A percentile compares a stretch with the other conserved stretches of the same genome.
These are phyloP conservation scores for Saccharum hybrid DNA, from an alignment of 202 grass and related monocot genomes.

Conservation along the genomic window DNA sequence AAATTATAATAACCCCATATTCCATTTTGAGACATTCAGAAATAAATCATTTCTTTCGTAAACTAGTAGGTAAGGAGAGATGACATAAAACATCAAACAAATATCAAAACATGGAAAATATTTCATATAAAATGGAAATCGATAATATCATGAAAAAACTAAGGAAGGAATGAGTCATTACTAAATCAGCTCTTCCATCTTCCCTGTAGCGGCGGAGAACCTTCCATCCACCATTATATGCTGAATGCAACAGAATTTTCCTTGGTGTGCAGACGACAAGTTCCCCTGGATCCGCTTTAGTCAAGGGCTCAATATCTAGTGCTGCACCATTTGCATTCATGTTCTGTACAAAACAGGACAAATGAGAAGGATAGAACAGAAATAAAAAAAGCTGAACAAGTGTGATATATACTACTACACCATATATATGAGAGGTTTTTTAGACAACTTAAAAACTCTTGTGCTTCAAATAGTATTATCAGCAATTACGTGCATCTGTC, in stretches of 20 bases:
- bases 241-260: neutral
- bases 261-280: neutral
- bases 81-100: neutral
- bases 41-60: neutral
- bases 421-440: neutral
- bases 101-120: neutral
- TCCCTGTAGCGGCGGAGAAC: neutral
- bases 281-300: neutral
- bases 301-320: neutral
- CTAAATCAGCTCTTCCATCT: neutral
- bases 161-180: neutral
- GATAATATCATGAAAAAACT: neutral
- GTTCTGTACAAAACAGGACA: neutral
- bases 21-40: neutral
- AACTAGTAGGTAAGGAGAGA: neutral
- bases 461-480: neutral
- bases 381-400: neutral
- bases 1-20: neutral
- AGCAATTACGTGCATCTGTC: neutral
- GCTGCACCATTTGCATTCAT: neutral
- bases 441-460: neutral
- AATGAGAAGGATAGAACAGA: neutral
- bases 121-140: neutral
- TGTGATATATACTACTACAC: neutral
- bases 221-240: conserved; percentile 21